Evolutionary conservation across 1,139 yeast genomes (phyloP), one percentile per base, ranked within the genome.

Genomic region (Debaryomyces sp.): DNA sequence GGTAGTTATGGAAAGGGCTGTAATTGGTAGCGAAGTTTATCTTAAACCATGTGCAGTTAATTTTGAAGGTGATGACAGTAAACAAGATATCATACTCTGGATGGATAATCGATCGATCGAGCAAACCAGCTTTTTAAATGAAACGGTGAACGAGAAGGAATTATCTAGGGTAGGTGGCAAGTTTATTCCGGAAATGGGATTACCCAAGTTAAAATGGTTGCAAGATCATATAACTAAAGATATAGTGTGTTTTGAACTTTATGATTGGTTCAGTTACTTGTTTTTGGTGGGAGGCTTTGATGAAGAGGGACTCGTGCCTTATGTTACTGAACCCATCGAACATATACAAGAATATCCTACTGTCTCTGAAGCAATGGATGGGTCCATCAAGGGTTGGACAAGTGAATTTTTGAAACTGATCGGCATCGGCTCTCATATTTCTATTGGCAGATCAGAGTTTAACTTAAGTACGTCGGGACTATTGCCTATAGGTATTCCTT

Each of bases 351-450:
- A 44, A 4, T 51, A 47, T 29, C 42, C 46, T 21, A 47, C 54
- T 1, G 41, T 43, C 6, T 55, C 62, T 1, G 55, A 54, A 49
- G 78, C 73, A 1, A 61, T 78, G 48, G 87, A 82, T 59, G 86
- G 87, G 2, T 81, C 83, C 15, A 65, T 81, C 9, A 78, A 77
- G 54, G 87, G 87, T 2, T 82, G 85, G 82, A 51, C 67, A 7
- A n/a, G 49, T 1, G 48, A 52, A 0, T 60, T 68, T 32, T 62
- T 75, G 27, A 43, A 43, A 1, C 46, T 45, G 4, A 49, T 65
- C 22, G 66, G 69, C 7, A 55, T 61, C 30, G 38, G 40, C 2
- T 23, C 30, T 9, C 53, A 50, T 23, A 56, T 68, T 22, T 60
- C 59, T 39, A 53, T 65, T 2, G 65, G 58, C 1, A 33, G 47